These are phyloP conservation scores for Tothia fuscella DNA, from an alignment of 2,329 filamentous ascomycete genomes.

Conservation along the genomic window DNA sequence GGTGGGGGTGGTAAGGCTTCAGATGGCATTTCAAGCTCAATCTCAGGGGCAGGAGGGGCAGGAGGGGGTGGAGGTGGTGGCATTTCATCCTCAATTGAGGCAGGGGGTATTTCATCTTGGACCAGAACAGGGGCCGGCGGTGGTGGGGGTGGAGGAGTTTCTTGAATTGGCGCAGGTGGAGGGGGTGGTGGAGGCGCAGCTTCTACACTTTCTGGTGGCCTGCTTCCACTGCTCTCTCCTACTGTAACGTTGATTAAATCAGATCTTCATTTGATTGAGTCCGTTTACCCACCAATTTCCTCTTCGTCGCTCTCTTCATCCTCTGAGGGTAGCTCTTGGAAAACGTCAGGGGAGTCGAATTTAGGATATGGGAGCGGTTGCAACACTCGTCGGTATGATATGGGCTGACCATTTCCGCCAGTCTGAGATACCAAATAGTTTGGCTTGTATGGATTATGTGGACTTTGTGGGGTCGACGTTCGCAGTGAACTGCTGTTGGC, in stretches of 20 bases:
- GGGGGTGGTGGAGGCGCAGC: background rate
- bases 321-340: background rate
- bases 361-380: background rate
- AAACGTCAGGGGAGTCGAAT: background rate
- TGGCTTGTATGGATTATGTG: background rate
- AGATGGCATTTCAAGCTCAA: background rate
- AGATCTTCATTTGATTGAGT: background rate
- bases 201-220: background rate
- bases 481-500: background rate
- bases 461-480: background rate
- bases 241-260: background rate
- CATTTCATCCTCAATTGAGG: background rate
- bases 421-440: too few relatives aligned
- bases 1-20: conserved; percentile 5
- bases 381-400: background rate
- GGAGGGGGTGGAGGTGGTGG: background rate
- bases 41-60: background rate
- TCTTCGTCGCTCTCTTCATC: conserved; percentile 6
- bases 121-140: background rate
- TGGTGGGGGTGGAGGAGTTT: conserved; percentile 1
- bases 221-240: conserved; percentile 5
- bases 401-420: background rate
- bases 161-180: background rate
- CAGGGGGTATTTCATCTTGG: background rate
- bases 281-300: conserved; percentile 1